Percentiles rank a stretch among this genome's conserved stretches.
These are phyloP conservation scores for Fusarium nodosum DNA, from an alignment of 2,329 filamentous ascomycete species.

Conservation along the genomic window DNA sequence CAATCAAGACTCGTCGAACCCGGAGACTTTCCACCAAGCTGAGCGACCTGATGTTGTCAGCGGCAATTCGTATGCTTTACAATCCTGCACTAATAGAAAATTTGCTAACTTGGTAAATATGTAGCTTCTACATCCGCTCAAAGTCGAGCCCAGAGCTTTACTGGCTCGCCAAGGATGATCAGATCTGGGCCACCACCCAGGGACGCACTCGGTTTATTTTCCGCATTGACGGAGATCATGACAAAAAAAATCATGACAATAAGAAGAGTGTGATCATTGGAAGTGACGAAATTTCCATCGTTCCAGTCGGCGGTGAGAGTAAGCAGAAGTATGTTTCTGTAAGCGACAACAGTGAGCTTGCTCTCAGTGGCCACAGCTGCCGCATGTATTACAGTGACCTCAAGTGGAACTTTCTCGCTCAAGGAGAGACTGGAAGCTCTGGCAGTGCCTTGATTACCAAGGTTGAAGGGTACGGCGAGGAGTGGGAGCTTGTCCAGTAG, in stretches of 20 bases:
- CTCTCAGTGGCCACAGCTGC: background rate
- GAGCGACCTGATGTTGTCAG: background rate
- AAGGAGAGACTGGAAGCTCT: background rate
- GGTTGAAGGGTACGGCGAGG: background rate
- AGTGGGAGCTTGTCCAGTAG: background rate
- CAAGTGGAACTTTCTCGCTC: background rate
- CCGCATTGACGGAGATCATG: background rate
- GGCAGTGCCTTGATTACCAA: background rate
- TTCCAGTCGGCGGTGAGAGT: background rate
- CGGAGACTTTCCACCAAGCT: background rate
- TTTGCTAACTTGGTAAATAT: background rate
- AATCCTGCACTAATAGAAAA: background rate
- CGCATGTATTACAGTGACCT: background rate
- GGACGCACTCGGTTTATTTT: background rate
- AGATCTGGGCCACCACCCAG: background rate
- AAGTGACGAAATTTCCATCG: background rate
- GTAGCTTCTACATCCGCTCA: background rate
- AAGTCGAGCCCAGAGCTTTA: background rate
- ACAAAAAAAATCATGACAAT: background rate
- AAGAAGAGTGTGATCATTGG: background rate
- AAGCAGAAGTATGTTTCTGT: background rate
- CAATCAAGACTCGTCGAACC: background rate
- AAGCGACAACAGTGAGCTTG: background rate
- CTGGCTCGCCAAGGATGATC: background rate
- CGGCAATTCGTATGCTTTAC: background rate